Evolutionary conservation across 2,329 filamentous ascomycete species (phyloP).

Genomic region (Neofusicoccum parvum): DNA sequence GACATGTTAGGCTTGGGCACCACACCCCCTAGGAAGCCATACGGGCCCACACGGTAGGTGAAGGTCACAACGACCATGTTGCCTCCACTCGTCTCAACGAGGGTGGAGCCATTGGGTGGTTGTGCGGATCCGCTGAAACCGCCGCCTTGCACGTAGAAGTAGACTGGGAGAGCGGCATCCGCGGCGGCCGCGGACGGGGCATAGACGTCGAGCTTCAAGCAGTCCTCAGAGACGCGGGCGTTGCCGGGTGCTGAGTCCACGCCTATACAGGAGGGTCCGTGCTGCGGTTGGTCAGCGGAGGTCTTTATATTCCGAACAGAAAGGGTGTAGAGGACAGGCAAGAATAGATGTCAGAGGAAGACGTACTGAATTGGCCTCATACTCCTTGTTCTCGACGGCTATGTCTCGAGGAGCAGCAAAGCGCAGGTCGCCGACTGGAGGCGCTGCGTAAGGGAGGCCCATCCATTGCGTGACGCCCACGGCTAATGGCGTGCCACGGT

Average conservation of each 20-base stretch:
- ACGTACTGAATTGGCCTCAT: slow-evolving; percentile 16
- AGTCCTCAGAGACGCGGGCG: slow-evolving; percentile 37
- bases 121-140: slow-evolving; percentile 41
- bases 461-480: slow-evolving; percentile 71
- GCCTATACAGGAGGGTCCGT: slow-evolving; percentile 19
- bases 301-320: background rate
- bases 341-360: background rate
- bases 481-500: slow-evolving; percentile 56
- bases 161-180: slow-evolving; percentile 39
- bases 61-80: slow-evolving; percentile 43
- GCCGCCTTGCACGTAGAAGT: slow-evolving; percentile 45
- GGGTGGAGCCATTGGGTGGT: slow-evolving; percentile 36
- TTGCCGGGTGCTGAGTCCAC: background rate
- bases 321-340: background rate
- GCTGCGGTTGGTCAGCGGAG: background rate
- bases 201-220: slow-evolving; percentile 43
- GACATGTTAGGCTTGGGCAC: slow-evolving; percentile 27
- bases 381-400: slow-evolving; percentile 7
- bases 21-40: slow-evolving; percentile 41
- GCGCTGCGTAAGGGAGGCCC: slow-evolving; percentile 72
- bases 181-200: slow-evolving; percentile 38
- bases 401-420: slow-evolving; percentile 65
- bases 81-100: slow-evolving; percentile 35
- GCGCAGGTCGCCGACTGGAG: slow-evolving; percentile 65
- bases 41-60: slow-evolving; percentile 44